phyloP scores from a whole-genome alignment of 2,329 filamentous ascomycete species.

The Phialemoniopsis sp. region DNA sequence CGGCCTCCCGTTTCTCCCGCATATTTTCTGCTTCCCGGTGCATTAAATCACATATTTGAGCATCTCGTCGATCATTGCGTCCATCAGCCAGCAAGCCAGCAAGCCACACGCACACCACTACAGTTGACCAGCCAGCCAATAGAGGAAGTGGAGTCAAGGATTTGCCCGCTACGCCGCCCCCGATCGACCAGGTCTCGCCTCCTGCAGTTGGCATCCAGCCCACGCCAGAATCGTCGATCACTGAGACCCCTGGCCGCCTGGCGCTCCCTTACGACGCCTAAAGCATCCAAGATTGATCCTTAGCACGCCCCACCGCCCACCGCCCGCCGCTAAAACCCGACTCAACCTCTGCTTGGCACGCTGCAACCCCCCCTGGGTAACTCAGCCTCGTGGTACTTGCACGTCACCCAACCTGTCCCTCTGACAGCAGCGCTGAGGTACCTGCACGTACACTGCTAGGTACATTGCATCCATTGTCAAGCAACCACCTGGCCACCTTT shows the following conservation, averaged over 20 bases:
- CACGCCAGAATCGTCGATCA: conserved; percentile 1
- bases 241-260: neutral
- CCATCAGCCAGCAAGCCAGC: neutral
- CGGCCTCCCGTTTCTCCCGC: no score
- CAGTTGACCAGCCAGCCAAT: conserved; percentile 1
- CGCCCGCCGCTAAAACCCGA: neutral
- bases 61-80: no score
- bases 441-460: no score
- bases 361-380: conserved; percentile 1
- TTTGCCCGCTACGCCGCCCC: conserved; percentile 2
- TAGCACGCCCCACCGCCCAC: no score
- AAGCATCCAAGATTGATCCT: no score
- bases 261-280: no score
- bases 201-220: conserved; percentile 1
- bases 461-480: no score
- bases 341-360: conserved; percentile 11
- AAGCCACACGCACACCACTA: no score
- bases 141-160: neutral
- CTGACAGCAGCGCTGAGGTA: no score
- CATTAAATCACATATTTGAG: no score
- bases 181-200: conserved; percentile 4
- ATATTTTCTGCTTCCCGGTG: no score
- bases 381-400: conserved; percentile 14
- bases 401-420: neutral
- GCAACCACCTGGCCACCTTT: no score